Base-by-base conservation (phyloP, 78 protist species). In the Diacronema lutheri region DNA sequence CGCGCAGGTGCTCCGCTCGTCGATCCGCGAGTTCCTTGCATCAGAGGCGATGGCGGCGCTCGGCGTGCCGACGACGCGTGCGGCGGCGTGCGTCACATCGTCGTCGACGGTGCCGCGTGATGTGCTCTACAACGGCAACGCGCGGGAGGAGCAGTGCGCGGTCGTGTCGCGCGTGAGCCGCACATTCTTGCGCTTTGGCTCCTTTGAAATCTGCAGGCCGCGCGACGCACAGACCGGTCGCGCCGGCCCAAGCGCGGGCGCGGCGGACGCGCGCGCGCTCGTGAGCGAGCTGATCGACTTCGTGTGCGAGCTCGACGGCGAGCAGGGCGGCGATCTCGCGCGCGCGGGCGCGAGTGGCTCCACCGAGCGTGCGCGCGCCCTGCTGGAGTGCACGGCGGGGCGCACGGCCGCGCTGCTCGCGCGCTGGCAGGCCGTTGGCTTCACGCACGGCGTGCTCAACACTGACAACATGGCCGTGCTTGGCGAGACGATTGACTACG, bases 401-500 rank as follows among this genome's bases (percentile, higher is more conserved):
- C 25, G 40, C 40, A 92, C 96, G 1, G 96, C 95, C 13, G n/a
- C 31, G 38, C 82, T 86, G 44, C 88, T 81, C 19, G 96, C 96
- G 14, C 20, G 46, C 13, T 94, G 96, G 96, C 93, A 92, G 76
- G 33, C 55, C 37, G 56, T 38, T 1, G 56, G 44, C 76, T 38
- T 79, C 5, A 33, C 56, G 84, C 92, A 90, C 80, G 95, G 96
- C 5, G 95, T 94, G 21, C 82, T 94, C 66, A 94, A 94, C 90
- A 94, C 96, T 19, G 96, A 94, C 86, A 93, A 94, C 86, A 44
- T 94, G 90, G 56, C 83, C 50, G 38, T 91, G 23, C 14, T 19
- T 0, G 95, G 96, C 62, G 78, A 92, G 46, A 93, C 96, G 33
- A 84, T 94, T 19, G 95, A 93, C 88, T 93, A 93, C 46, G 96